Conservation (phyloP, 2,329 filamentous ascomycete genomes). For the Ophiocordyceps robertsii region DNA sequence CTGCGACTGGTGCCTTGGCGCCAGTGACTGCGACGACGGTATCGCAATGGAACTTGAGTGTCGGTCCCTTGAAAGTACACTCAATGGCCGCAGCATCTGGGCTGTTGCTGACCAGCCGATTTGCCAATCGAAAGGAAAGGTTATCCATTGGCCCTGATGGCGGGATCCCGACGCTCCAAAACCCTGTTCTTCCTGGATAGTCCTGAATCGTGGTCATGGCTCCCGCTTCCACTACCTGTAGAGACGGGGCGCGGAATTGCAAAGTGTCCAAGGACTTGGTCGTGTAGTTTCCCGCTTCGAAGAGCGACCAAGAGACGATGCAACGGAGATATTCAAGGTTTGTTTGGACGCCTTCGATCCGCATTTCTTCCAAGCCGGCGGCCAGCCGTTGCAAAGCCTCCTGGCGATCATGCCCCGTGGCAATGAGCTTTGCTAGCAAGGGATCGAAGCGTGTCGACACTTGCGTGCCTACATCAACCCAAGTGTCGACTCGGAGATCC, state of each 20-base stretch:
- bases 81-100: constrained; percentile 18
- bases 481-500: constrained; percentile 46
- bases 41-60: constrained; percentile 19
- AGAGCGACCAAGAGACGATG: constrained; percentile 14
- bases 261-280: constrained; percentile 22
- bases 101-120: constrained; percentile 19
- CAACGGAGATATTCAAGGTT: constrained; percentile 20
- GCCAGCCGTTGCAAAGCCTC: constrained; percentile 51
- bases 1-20: constrained; percentile 10
- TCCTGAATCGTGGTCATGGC: constrained; percentile 25
- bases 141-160: constrained; percentile 27
- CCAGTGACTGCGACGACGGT: constrained; percentile 19
- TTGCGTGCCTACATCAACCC: constrained; percentile 54
- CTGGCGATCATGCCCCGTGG: constrained; percentile 43
- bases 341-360: constrained; percentile 17
- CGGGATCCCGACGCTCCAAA: constrained; percentile 25
- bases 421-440: constrained; percentile 64
- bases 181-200: constrained; percentile 22
- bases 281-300: constrained; percentile 14
- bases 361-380: constrained; percentile 39
- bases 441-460: constrained; percentile 66
- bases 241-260: constrained; percentile 9
- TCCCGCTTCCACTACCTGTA: constrained; percentile 23
- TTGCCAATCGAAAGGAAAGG: constrained; percentile 19
- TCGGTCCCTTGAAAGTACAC: constrained; percentile 18